These are phyloP conservation scores for Fusarium sp. DNA, from an alignment of 2,329 filamentous ascomycete genomes.

Conservation along the genomic window DNA sequence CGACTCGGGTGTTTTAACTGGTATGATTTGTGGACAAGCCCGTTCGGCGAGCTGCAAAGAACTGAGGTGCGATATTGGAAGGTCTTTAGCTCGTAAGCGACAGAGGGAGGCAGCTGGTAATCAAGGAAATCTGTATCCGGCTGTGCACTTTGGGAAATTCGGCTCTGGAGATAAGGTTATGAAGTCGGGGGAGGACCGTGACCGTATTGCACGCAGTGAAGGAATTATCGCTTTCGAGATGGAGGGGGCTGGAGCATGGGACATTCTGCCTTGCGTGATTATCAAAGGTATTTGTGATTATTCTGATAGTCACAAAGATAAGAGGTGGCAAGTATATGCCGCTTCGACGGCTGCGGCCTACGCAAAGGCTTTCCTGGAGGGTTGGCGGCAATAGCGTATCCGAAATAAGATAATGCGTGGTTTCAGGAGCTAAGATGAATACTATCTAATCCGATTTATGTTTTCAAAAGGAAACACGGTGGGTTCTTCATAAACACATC, in stretches of 20 bases:
- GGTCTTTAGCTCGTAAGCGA: fast-evolving
- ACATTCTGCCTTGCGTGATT: neutral
- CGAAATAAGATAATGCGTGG: no score
- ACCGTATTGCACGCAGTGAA: neutral
- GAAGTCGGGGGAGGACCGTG: neutral
- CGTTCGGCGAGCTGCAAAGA: fast-evolving
- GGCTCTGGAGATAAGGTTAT: neutral
- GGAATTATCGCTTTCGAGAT: neutral
- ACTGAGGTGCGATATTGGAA: fast-evolving
- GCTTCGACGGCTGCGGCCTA: neutral
- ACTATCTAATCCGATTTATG: no score
- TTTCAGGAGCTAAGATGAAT: no score
- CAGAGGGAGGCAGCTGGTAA: fast-evolving
- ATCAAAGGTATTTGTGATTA: neutral
- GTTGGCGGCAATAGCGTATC: neutral
- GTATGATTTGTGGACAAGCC: neutral
- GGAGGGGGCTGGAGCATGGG: neutral
- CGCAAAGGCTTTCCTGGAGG: neutral
- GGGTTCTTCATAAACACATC: no score
- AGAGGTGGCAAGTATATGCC: neutral
- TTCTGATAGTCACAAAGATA: neutral
- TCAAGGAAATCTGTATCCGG: fast-evolving
- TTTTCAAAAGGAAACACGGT: no score
- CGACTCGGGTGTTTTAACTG: fast-evolving
- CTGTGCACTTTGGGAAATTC: neutral